A percentile compares a stretch with the other conserved stretches of the same genome.
Conservation (phyloP, 345 rosid species). For the Hevea brasiliensis region DNA sequence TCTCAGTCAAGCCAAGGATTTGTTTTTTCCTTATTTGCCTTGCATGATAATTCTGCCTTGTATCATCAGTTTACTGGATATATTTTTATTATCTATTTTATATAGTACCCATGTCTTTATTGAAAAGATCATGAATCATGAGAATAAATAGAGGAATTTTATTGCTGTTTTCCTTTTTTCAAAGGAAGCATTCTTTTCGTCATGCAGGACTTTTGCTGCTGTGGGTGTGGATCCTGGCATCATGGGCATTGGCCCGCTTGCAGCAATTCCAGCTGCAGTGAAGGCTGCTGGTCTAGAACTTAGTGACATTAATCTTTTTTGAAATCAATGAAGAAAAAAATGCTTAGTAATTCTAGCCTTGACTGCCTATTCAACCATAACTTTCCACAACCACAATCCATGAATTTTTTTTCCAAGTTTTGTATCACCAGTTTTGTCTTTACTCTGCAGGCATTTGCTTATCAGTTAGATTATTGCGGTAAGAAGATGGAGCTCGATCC, state of each 20-base stretch:
- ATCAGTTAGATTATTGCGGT: conserved; percentile 86
- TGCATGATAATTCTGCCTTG: too few relatives aligned
- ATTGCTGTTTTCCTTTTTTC: background rate
- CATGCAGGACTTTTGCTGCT: conserved; percentile 79
- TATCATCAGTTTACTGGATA: too few relatives aligned
- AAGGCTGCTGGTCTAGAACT: conserved; percentile 93
- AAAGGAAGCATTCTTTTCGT: background rate
- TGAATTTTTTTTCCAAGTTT: background rate
- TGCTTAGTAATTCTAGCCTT: background rate
- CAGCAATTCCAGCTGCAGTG: conserved; percentile 92
- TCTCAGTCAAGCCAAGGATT: too few relatives aligned
- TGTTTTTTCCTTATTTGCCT: too few relatives aligned
- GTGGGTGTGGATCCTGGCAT: conserved; percentile 97
- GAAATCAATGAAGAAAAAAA: conserved; percentile 75
- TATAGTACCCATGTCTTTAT: too few relatives aligned
- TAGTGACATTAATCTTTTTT: conserved; percentile 85
- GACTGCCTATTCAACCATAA: background rate
- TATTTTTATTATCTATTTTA: too few relatives aligned
- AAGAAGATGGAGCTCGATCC: conserved; percentile 83
- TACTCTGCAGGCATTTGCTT: conserved; percentile 77
- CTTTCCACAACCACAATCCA: background rate
- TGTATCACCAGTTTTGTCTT: background rate
- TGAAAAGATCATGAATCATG: too few relatives aligned
- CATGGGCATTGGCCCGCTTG: conserved; percentile 97
- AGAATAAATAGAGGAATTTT: background rate